Evolutionary conservation across 768 basidiomycete species (phyloP), one percentile per base, ranked within the genome.

Genomic region (Neoboletus brunneissimus): DNA sequence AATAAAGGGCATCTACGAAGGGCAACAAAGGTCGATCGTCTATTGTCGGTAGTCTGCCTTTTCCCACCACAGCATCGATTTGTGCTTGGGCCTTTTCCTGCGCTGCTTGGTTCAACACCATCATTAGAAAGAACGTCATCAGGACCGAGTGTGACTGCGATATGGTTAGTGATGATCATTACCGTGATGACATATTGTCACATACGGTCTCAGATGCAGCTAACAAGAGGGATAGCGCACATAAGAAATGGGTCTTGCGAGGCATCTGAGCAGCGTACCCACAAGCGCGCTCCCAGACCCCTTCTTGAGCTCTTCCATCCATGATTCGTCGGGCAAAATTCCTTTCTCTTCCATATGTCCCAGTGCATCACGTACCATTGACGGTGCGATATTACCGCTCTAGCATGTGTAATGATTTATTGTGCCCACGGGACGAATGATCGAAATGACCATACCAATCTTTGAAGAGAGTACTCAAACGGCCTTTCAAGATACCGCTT

Each of bases 121-220:
- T 59, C 54, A 59, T 40, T 0, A 60, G 27, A 20, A 63, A 56
- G n/a, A 64, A 63, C 0, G 29, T 18, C 56, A 58, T 56, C 18
- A 63, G 11, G 4, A 18, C 11, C 2, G 46, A 5, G 5, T 37
- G 4, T 0, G 56, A 63, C 56, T 62, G 9, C 4, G 25, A 22
- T 16, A 20, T 2, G 4, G 1, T 38, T 5, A n/a, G 6, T 27
- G 9, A 23, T 11, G 0, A 54, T 22, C 8, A 4, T 35, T 5
- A 16, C 1, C n/a, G 8, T 25, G 10, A 9, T n/a, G 1, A 4
- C 7, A 31, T 18, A 8, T 1, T 31, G 7, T 23, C 38, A 37
- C 54, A 6, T 4, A 50, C 60, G 0, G 54, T 61, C 20, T 61
- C 60, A 7, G 54, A 31, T 10, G 23, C 58, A 31, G 49, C 60